These are phyloP conservation scores for Chalciporus piperatoides DNA, from an alignment of 1,284 basidiomycete genomes.

Conservation along the genomic window DNA sequence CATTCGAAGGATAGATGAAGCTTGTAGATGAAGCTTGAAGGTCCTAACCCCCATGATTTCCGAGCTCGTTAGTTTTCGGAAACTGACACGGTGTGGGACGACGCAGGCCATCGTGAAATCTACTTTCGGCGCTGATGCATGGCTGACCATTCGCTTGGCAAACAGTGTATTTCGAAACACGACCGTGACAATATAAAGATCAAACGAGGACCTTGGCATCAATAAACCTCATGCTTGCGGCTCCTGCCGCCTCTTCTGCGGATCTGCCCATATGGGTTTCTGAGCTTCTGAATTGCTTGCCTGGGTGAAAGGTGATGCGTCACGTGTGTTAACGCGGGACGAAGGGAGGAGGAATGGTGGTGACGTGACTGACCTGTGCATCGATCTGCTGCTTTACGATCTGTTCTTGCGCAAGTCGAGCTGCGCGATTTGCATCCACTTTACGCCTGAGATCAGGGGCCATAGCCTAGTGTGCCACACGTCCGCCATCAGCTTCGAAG, in stretches of 20 bases:
- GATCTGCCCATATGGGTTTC: conserved; percentile 51
- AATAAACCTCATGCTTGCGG: neutral
- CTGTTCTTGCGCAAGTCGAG: conserved; percentile 53
- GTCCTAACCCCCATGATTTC: neutral
- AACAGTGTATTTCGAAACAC: neutral
- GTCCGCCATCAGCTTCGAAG: neutral
- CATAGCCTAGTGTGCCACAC: conserved; percentile 45
- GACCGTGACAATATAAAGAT: neutral
- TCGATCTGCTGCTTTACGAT: conserved; percentile 50
- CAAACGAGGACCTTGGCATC: neutral
- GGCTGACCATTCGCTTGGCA: neutral
- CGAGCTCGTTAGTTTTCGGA: neutral
- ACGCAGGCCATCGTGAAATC: neutral
- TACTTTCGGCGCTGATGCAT: neutral
- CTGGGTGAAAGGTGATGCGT: conserved; percentile 6
- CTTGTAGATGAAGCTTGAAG: too few relatives aligned
- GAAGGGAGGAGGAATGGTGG: conserved; percentile 1
- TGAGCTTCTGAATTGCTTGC: conserved; percentile 42
- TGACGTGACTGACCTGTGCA: conserved; percentile 47
- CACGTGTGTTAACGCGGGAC: conserved; percentile 3
- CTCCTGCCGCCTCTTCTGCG: conserved; percentile 14
- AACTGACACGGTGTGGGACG: neutral
- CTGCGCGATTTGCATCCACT: conserved; percentile 59
- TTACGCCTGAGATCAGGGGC: conserved; percentile 63
- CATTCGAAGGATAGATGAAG: neutral